Conservation (phyloP, 2,329 filamentous ascomycete genomes). For the Penicillium polonicum region DNA sequence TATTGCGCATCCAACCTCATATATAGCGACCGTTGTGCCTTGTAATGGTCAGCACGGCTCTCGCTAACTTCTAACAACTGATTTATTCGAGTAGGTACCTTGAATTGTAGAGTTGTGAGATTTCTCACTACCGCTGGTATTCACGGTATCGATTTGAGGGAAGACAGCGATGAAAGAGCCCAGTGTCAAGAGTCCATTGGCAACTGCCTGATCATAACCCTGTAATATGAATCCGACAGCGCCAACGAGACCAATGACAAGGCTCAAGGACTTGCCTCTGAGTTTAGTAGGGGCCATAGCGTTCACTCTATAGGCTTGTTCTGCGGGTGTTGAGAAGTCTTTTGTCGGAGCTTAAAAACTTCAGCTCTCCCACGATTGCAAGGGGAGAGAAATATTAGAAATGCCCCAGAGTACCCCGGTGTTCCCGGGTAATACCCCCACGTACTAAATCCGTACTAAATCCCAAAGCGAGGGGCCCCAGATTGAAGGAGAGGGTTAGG, state of each 20-base stretch:
- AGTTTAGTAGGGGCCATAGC: conserved; percentile 8
- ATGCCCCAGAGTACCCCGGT: not conserved
- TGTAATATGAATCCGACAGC: conserved; percentile 20
- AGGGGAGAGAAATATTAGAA: not conserved
- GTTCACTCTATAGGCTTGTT: not conserved
- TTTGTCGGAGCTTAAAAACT: not conserved
- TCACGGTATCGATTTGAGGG: conserved; percentile 18
- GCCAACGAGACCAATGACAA: conserved; percentile 17
- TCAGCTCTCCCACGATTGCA: not conserved
- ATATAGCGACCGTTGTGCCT: conserved; percentile 28
- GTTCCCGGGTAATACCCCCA: not conserved
- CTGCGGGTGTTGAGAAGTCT: not conserved
- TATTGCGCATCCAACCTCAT: conserved; percentile 27
- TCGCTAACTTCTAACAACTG: no score
- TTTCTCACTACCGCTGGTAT: conserved; percentile 13
- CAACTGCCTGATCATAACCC: conserved; percentile 21
- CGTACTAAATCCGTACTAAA: not conserved
- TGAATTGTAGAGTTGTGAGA: conserved; percentile 21
- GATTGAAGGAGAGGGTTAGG: not conserved
- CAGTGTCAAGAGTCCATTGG: conserved; percentile 19
- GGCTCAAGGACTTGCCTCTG: conserved; percentile 15
- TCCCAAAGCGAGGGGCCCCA: conserved; percentile 1
- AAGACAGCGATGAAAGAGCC: conserved; percentile 18
- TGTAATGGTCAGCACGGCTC: not conserved
- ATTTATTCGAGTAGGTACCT: conserved; percentile 2